These are phyloP conservation scores for Murraya koenigii DNA, from an alignment of 345 rosid genomes.

Conservation along the genomic window DNA sequence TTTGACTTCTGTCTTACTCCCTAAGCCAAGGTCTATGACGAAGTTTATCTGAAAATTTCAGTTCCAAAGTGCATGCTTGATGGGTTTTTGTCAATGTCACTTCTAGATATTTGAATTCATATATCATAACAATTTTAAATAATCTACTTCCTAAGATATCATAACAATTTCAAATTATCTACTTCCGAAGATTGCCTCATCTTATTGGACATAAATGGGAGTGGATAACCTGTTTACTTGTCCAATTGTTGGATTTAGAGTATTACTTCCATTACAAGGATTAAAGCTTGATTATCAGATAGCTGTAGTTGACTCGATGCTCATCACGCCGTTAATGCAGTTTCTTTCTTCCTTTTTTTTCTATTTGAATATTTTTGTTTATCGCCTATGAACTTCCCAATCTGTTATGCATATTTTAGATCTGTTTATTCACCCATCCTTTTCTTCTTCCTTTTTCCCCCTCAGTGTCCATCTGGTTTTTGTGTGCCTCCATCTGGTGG, in stretches of 20 bases:
- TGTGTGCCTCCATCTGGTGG: slow-evolving; percentile 73
- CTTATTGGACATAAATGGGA: not conserved
- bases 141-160: not conserved
- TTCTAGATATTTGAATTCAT: not conserved
- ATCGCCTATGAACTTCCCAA: slow-evolving; percentile 5
- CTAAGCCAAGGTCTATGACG: not conserved
- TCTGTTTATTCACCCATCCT: not conserved
- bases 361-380: not conserved
- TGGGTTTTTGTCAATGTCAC: not conserved
- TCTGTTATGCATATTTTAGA: not conserved
- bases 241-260: not conserved
- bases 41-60: not conserved
- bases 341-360: not conserved
- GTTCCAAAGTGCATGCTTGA: not conserved
- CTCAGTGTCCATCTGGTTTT: slow-evolving; percentile 57
- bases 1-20: not conserved
- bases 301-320: not conserved
- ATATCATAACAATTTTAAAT: not conserved
- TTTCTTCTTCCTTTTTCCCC: slow-evolving; percentile 1
- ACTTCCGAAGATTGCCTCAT: not conserved
- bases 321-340: not conserved
- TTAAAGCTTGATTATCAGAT: not conserved
- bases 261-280: not conserved
- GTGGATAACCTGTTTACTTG: not conserved
- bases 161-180: not conserved